Base-by-base conservation (phyloP, 441 rosid genomes). In the Eruca vesicaria region DNA sequence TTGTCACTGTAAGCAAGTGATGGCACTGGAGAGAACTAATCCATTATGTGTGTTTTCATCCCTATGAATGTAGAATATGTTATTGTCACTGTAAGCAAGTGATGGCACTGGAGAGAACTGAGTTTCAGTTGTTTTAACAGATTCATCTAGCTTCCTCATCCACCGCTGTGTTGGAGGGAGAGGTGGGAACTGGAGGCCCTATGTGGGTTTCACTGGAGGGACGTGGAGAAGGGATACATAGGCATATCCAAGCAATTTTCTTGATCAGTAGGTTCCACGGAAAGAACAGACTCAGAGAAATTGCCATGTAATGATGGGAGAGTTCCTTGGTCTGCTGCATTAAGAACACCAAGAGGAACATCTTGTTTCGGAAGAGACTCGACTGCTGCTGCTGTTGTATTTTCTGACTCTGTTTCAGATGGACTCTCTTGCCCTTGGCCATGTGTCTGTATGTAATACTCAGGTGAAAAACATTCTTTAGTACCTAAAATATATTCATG, bases 121-220 rank as follows among this genome's bases (percentile, higher is more conserved):
- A 3, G 26, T 19, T 28, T 68, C 79, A 3, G 69, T 18, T 63
- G 28, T 26, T 69, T 36, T 57, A 6, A 26, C 53, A n/a, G 23
- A 41, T 10, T 69, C 71, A 76, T 31, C 66, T 7, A 31, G 75
- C 82, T 82, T 90, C 63, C 92, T 89, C 53, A 83, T 66, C 80
- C 86, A 89, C 98, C 97, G 89, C 33, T 92, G 91, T 82, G 91
- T 81, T 19, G 97, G 96, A 76, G 97, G 97, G 65, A 90, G 83
- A 70, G 98, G 97, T 4, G n/a, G 93, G 96, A 84, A 91, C 69
- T 28, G 96, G 96, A 62, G 96, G 98, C 72, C 73, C 72, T 71
- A 85, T 76, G 67, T 64, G 84, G 72, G 74, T 68, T 72, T 68
- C 84, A 64, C n/a, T 86, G 80, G 19, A 73, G 64, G 3, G 66